Conservation (phyloP, 1,284 basidiomycete species). For the Inonotus obliquus region DNA sequence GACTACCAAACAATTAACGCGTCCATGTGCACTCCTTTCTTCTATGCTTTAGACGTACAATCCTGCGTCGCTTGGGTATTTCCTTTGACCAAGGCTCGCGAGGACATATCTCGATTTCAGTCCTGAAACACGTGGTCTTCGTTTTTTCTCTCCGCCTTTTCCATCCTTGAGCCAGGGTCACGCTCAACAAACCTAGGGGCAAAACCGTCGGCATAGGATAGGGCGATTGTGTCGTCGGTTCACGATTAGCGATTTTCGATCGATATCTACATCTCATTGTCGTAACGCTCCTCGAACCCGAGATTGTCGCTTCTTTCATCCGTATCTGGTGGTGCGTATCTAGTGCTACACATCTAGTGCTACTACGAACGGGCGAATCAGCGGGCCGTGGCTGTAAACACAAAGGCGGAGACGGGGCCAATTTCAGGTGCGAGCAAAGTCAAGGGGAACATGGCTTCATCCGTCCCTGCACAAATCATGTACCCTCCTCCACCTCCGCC, state of each 20-base stretch:
- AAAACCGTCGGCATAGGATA: not conserved
- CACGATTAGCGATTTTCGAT: not conserved
- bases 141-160: not conserved
- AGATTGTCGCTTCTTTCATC: not conserved
- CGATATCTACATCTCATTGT: not conserved
- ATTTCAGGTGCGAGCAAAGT: not conserved
- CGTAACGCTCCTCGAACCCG: not conserved
- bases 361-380: not conserved
- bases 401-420: not conserved
- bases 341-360: no score
- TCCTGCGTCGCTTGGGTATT: not conserved
- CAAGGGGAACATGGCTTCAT: slow-evolving; percentile 8
- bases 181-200: not conserved
- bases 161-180: not conserved
- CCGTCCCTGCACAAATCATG: slow-evolving; percentile 14
- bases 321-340: no score
- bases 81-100: not conserved
- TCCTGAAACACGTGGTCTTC: not conserved
- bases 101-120: not conserved
- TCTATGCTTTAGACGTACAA: not conserved
- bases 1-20: not conserved
- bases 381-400: not conserved
- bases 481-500: slow-evolving; percentile 8
- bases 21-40: not conserved
- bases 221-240: not conserved